These are phyloP conservation scores for Penicillium mononematosum DNA, from an alignment of 495 filamentous ascomycete genomes.

Conservation along the genomic window DNA sequence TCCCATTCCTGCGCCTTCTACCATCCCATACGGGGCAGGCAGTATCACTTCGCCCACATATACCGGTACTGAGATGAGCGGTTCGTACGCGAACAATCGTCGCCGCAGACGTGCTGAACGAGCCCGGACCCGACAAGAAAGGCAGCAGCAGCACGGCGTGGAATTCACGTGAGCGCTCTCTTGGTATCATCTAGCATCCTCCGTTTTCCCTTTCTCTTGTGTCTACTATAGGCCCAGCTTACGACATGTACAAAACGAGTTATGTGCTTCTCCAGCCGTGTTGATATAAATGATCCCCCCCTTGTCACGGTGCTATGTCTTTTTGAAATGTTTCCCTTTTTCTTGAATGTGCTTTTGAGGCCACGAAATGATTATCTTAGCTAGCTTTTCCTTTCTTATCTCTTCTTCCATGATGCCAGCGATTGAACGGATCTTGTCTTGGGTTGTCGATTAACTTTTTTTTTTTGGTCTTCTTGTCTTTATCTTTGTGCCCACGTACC, in stretches of 20 bases:
- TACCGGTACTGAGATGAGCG: constrained; percentile 53
- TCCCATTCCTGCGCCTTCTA: constrained; percentile 37
- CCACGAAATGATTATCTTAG: constrained; percentile 7
- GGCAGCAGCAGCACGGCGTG: constrained; percentile 44
- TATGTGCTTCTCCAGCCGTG: constrained; percentile 10
- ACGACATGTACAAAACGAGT: constrained; percentile 16
- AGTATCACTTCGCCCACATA: constrained; percentile 51
- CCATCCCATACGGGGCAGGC: constrained; percentile 40
- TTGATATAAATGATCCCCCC: constrained; percentile 12
- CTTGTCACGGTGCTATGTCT: constrained; percentile 12
- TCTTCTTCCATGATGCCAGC: constrained; percentile 1
- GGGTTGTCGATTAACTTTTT: not conserved
- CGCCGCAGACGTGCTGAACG: constrained; percentile 52
- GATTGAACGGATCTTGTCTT: constrained; percentile 8
- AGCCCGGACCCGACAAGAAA: constrained; percentile 47
- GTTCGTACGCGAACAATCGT: constrained; percentile 54
- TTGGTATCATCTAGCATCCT: not conserved
- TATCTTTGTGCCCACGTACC: not conserved
- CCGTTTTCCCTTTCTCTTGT: constrained; percentile 1
- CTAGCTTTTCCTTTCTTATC: not conserved
- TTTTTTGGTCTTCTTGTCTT: not conserved
- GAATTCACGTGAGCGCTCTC: constrained; percentile 41
- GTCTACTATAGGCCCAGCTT: not conserved
- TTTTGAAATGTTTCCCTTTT: constrained; percentile 4
- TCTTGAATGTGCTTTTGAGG: constrained; percentile 7